Evolutionary conservation across 208 protist species (phyloP).

Genomic region (Perkinsela sp.): DNA sequence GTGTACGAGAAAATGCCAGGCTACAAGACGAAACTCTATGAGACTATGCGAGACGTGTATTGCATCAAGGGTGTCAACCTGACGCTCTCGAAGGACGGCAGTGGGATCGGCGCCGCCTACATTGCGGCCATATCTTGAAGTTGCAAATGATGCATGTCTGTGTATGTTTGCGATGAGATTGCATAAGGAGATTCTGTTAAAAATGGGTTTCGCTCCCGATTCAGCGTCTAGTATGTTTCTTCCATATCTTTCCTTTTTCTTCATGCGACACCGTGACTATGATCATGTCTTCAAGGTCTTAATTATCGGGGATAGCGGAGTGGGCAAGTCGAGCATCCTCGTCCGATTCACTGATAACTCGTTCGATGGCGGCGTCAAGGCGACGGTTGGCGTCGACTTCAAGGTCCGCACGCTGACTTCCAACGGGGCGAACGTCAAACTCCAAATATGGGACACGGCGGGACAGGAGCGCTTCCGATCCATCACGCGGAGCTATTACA

Average conservation of each 20-base stretch:
- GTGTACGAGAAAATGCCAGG: conserved; percentile 56
- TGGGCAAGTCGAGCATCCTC: conserved; percentile 57
- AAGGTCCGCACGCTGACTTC: conserved; percentile 33
- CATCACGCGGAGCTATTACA: conserved; percentile 68
- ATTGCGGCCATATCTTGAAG: conserved; percentile 25
- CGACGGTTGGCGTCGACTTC: conserved; percentile 48
- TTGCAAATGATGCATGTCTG: background rate
- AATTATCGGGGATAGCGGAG: conserved; percentile 48
- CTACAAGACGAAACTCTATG: conserved; percentile 42
- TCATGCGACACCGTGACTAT: conserved; percentile 20
- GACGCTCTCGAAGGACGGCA: conserved; percentile 41
- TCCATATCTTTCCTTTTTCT: too few species aligned
- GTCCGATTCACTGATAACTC: conserved; percentile 41
- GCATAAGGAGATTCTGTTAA: too few species aligned
- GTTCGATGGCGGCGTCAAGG: conserved; percentile 26
- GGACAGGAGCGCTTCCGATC: conserved; percentile 60
- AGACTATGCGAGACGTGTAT: conserved; percentile 11
- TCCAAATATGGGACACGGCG: conserved; percentile 65
- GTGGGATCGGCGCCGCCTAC: conserved; percentile 49
- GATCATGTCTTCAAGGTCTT: conserved; percentile 68
- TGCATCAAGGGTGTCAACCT: conserved; percentile 23
- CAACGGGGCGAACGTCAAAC: conserved; percentile 21
- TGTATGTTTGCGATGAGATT: too few species aligned
- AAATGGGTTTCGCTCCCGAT: too few species aligned
- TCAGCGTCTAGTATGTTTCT: too few species aligned